Evolutionary conservation across 2,329 filamentous ascomycete species (phyloP).

Genomic region (Phialophora chinensis): DNA sequence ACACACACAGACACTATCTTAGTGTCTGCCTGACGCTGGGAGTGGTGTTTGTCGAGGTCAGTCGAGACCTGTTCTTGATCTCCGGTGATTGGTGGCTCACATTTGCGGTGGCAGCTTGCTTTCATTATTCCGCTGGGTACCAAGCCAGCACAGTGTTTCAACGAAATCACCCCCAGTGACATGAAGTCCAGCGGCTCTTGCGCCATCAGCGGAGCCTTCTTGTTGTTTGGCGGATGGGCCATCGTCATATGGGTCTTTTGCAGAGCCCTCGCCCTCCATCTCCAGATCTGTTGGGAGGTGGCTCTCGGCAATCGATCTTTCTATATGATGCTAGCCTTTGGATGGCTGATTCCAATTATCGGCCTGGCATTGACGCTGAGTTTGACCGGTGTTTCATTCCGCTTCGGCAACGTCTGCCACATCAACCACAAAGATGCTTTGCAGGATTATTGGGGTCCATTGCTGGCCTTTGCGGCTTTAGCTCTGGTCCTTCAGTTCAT

Average conservation of each 20-base stretch:
- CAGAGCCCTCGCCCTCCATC: slow-evolving; percentile 85
- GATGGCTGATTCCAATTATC: slow-evolving; percentile 82
- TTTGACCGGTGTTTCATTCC: slow-evolving; percentile 89
- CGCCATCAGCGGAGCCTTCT: slow-evolving; percentile 83
- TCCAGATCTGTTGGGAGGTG: slow-evolving; percentile 98
- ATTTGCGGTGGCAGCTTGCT: slow-evolving; percentile 65
- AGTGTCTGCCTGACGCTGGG: slow-evolving; percentile 83
- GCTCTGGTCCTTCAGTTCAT: slow-evolving; percentile 81
- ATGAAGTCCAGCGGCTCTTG: slow-evolving; percentile 84
- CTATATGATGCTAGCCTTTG: slow-evolving; percentile 77
- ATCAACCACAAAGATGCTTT: slow-evolving; percentile 89
- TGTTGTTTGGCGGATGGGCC: slow-evolving; percentile 84
- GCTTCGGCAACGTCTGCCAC: slow-evolving; percentile 89
- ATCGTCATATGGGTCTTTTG: slow-evolving; percentile 91
- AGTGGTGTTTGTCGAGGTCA: slow-evolving; percentile 78
- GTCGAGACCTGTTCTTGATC: slow-evolving; percentile 45
- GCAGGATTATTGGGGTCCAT: slow-evolving; percentile 86
- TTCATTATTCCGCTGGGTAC: slow-evolving; percentile 87
- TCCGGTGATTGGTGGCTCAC: slow-evolving; percentile 25
- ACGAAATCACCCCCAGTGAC: slow-evolving; percentile 89
- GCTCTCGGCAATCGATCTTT: slow-evolving; percentile 89
- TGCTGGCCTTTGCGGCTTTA: slow-evolving; percentile 76
- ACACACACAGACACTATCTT: slow-evolving; percentile 89
- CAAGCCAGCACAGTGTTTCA: slow-evolving; percentile 80
- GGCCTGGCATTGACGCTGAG: slow-evolving; percentile 78